phyloP scores from a whole-genome alignment of 108 stramenopile genomes.

The Mayamaea pseudoterrestris region DNA sequence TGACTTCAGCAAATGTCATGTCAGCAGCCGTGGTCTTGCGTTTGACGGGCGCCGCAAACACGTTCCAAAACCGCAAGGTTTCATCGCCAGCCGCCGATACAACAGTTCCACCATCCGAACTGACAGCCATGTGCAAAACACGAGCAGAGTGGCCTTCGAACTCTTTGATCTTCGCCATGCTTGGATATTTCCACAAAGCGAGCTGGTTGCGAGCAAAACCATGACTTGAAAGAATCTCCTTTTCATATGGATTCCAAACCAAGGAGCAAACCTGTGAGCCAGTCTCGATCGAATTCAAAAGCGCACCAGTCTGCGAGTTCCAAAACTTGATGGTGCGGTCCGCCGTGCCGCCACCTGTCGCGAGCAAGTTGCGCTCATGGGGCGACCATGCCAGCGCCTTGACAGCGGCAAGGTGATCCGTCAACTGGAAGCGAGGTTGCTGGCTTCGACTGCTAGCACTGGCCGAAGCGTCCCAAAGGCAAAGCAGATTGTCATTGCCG shows the following conservation, averaged over 20 bases:
- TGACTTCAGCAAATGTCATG: background rate
- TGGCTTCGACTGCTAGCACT: slow-evolving; percentile 25
- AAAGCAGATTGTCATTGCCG: slow-evolving; percentile 97
- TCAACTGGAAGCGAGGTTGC: slow-evolving; percentile 69
- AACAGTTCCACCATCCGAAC: slow-evolving; percentile 91
- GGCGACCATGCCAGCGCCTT: slow-evolving; percentile 99
- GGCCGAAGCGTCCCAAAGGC: slow-evolving; percentile 87
- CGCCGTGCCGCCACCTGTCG: slow-evolving; percentile 95
- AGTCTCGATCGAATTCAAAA: slow-evolving; percentile 94
- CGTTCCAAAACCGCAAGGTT: slow-evolving; percentile 98
- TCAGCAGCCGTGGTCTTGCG: slow-evolving; percentile 5
- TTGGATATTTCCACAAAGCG: slow-evolving; percentile 96
- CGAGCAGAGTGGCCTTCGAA: slow-evolving; percentile 93
- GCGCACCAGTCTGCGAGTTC: slow-evolving; percentile 91
- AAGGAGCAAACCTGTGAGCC: slow-evolving; percentile 95
- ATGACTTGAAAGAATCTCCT: slow-evolving; percentile 93
- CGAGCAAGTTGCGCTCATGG: slow-evolving; percentile 89
- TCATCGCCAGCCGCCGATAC: slow-evolving; percentile 96
- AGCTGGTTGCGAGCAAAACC: slow-evolving; percentile 96
- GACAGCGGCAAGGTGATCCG: slow-evolving; percentile 93
- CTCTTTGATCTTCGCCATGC: slow-evolving; percentile 95
- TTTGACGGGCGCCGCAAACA: slow-evolving; percentile 70
- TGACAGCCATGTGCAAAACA: slow-evolving; percentile 90
- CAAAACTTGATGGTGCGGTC: slow-evolving; percentile 99
- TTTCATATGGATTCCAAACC: slow-evolving; percentile 89